Evolutionary conservation across 495 filamentous ascomycete genomes (phyloP), one percentile per base, ranked within the genome.

Genomic region (Penicillium desertorum): DNA sequence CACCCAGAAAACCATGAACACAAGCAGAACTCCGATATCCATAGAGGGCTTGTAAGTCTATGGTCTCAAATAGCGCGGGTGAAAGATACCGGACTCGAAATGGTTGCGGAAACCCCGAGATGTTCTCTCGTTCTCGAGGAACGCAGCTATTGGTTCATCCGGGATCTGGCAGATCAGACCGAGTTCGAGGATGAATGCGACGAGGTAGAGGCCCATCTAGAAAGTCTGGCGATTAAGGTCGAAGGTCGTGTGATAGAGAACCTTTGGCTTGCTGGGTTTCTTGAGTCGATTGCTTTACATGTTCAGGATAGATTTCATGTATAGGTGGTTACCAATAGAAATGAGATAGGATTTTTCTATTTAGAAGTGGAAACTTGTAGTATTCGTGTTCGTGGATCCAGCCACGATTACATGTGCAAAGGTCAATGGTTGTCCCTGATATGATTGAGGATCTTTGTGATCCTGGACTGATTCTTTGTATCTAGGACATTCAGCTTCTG

Each of bases 181-280:
- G 36, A 27, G 4, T 53, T 53, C 20, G 50, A 53, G 17, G 16
- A 43, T 12, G 37, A 53, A 0, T 53, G 50, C 10, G 39, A 53
- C 34, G 9, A 3, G 0, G 5, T 53, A 16, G 50, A 53, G 23
- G 8, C 8, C 2, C 9, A 1, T 7, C 11, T 53, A 20, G 50
- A 32, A 12, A 12, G 12, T 9, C 3, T 39, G 50, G 37, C 23
- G 0, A 1, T 7, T 0, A 3, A 8, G 16, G 17, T 53, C 16
- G 10, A 30, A 9, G 7, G n/a, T 7, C 9, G 16, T 2, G 23
- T 44, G 50, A 17, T 41, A 2, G 50, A 53, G 22, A 43, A 43
- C 19, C 37, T 43, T 30, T 43, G 36, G 37, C 4, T 53, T 42
- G 37, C 50, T 19, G 50, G 36, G 8, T 6, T 32, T 0, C 12